Evolutionary conservation across 441 rosid species (phyloP).

Genomic region (Omphalea diandra): DNA sequence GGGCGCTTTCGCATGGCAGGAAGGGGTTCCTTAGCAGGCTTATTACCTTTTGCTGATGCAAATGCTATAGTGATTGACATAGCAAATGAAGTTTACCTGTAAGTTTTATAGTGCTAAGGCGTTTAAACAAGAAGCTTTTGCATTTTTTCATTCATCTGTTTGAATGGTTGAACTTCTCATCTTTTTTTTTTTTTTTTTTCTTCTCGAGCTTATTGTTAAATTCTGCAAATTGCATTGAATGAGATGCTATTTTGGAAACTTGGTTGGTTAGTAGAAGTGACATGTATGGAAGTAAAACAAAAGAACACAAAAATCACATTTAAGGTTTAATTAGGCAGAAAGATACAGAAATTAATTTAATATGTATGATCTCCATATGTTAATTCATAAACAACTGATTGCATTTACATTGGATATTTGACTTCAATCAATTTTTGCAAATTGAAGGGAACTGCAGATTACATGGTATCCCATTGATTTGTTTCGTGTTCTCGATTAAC

Average conservation of each 20-base stretch:
- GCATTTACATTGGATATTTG: background rate
- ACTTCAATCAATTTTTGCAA: background rate
- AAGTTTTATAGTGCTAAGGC: slow-evolving; percentile 30
- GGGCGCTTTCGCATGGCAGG: slow-evolving; percentile 99
- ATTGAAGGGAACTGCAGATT: background rate
- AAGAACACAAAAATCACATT: background rate
- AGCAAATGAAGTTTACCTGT: slow-evolving; percentile 98
- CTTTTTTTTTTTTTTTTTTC: background rate
- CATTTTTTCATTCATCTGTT: background rate
- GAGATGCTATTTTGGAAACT: background rate
- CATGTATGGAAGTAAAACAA: background rate
- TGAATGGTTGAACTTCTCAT: background rate
- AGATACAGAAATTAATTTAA: background rate
- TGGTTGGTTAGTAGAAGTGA: background rate
- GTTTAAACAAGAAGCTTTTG: background rate
- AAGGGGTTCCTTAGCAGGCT: slow-evolving; percentile 94
- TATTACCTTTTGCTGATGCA: slow-evolving; percentile 95
- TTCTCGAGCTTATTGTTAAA: too few species aligned
- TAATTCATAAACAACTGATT: background rate
- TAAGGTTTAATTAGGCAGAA: background rate
- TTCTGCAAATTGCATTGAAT: background rate
- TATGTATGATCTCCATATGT: background rate
- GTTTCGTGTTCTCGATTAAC: background rate
- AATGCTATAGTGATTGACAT: slow-evolving; percentile 89
- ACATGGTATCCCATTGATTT: background rate